phyloP scores from a whole-genome alignment of 2,329 filamentous ascomycete species.

The Colletotrichum magnum region DNA sequence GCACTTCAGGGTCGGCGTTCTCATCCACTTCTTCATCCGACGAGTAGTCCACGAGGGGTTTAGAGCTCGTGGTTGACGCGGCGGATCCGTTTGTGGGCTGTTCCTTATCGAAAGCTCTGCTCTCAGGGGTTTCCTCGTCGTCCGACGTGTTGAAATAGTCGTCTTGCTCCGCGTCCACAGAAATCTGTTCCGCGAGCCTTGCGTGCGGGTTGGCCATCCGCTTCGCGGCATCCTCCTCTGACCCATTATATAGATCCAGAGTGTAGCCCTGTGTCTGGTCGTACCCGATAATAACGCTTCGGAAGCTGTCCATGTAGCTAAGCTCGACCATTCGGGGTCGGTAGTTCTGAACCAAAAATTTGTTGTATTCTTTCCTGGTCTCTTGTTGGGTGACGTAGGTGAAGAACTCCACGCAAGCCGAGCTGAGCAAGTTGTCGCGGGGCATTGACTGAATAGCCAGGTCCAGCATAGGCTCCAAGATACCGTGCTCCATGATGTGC shows the following conservation, averaged over 20 bases:
- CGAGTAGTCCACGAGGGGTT: slow-evolving; percentile 90
- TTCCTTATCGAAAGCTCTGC: slow-evolving; percentile 50
- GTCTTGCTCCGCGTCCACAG: slow-evolving; percentile 85
- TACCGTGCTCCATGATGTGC: slow-evolving; percentile 84
- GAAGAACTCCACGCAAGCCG: slow-evolving; percentile 93
- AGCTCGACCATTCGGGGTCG: slow-evolving; percentile 82
- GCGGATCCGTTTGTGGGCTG: slow-evolving; percentile 69
- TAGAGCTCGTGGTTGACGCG: slow-evolving; percentile 69
- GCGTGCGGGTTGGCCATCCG: slow-evolving; percentile 57
- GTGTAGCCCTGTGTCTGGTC: slow-evolving; percentile 83
- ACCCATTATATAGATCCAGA: slow-evolving; percentile 80
- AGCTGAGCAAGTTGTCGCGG: slow-evolving; percentile 93
- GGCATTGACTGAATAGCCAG: slow-evolving; percentile 89
- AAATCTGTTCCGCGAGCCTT: slow-evolving; percentile 80
- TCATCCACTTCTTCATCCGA: slow-evolving; percentile 85
- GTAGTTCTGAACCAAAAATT: slow-evolving; percentile 87
- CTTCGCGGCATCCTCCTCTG: slow-evolving; percentile 70
- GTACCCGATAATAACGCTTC: slow-evolving; percentile 80
- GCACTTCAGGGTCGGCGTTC: slow-evolving; percentile 69
- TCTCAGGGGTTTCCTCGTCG: slow-evolving; percentile 59
- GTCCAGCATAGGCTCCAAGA: slow-evolving; percentile 87
- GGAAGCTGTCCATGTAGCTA: slow-evolving; percentile 89
- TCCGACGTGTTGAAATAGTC: slow-evolving; percentile 95
- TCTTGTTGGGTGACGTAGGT: slow-evolving; percentile 86
- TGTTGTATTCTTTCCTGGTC: slow-evolving; percentile 83